Conservation (phyloP, 768 basidiomycete genomes). For the Boletus sensibilis region DNA sequence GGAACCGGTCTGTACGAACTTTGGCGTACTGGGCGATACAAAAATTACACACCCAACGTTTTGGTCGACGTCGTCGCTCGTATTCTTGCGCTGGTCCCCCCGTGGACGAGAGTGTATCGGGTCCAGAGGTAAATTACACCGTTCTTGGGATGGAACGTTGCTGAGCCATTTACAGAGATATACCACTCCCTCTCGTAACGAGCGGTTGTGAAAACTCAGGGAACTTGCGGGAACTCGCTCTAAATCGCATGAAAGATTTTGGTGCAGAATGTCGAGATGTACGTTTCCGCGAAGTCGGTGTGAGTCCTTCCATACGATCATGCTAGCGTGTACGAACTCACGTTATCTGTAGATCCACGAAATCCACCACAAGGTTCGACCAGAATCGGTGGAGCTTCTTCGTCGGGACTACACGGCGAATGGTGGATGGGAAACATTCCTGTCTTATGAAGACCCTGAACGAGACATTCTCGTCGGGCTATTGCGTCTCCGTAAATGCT, state of each 20-base stretch:
- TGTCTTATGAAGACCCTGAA: conserved; percentile 98
- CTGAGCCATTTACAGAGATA: conserved; percentile 60
- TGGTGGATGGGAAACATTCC: conserved; percentile 99
- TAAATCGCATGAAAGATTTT: conserved; percentile 99
- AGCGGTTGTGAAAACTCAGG: conserved; percentile 98
- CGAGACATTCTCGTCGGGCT: conserved; percentile 94
- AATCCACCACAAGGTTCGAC: conserved; percentile 96
- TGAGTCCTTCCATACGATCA: conserved; percentile 39
- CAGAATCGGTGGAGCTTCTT: conserved; percentile 92
- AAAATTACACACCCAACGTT: conserved; percentile 99
- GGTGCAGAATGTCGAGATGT: conserved; percentile 97
- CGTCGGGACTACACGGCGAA: conserved; percentile 95
- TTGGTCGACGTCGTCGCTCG: conserved; percentile 96
- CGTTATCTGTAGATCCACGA: conserved; percentile 76
- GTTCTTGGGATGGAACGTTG: neutral
- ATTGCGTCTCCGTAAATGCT: conserved; percentile 89
- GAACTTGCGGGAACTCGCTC: conserved; percentile 91
- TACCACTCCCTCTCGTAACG: conserved; percentile 92
- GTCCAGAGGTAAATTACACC: conserved; percentile 73
- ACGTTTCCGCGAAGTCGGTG: conserved; percentile 96
- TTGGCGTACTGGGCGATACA: conserved; percentile 96
- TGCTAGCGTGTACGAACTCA: neutral
- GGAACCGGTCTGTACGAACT: conserved; percentile 95
- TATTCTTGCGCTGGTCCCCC: conserved; percentile 93
- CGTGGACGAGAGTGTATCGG: conserved; percentile 98